Base-by-base conservation (phyloP, 495 filamentous ascomycete species). In the Aspergillus kassunensis region DNA sequence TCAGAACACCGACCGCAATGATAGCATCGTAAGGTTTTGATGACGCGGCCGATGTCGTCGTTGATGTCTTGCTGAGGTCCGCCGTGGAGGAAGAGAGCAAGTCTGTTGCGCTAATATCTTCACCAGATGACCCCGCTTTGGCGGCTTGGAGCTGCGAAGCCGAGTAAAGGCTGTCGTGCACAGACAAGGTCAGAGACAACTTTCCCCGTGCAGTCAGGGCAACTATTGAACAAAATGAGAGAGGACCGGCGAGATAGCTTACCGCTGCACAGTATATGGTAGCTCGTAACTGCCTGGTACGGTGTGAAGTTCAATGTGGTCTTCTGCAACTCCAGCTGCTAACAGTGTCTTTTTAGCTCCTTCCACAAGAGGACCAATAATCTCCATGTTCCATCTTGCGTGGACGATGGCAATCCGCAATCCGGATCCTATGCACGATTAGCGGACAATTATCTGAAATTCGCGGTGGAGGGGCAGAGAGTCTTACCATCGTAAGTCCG, bases 251-350 rank as follows among this genome's bases (percentile, higher is more conserved):
- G 19, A 25, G 31, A 12, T 20, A 1, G 20, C 70, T 64, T 73
- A 92, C 87, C 85, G 79, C 63, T 95, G 88, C 48, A 89, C 88
- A 46, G 89, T 90, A 62, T 88, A 84, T 41, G 91, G 91, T 45
- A 97, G 73, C 70, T 98, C 93, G 79, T 93, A 98, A 58, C 88
- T 88, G 23, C 93, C 93, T 1, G 93, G 95, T 9, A 97, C 92
- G 43, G 84, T 87, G 71, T 96, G 85, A 39, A 89, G 72, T 46
- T 90, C 80, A 59, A 98, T 96, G 67, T 96, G 95, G 49, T 87
- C 83, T 64, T 89, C 83, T 56, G 80, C 81, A 41, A 98, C 93
- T 42, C 95, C 95, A 44, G 84, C 80, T 24, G 77, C 74, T 2
- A 79, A 54, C 21, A 91, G 77, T 31, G 72, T 72, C 51, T 81